A percentile compares a stretch with the other conserved stretches of the same genome.
phyloP scores from a whole-genome alignment of 495 filamentous ascomycete species.

The Talaromyces thailandensis region DNA sequence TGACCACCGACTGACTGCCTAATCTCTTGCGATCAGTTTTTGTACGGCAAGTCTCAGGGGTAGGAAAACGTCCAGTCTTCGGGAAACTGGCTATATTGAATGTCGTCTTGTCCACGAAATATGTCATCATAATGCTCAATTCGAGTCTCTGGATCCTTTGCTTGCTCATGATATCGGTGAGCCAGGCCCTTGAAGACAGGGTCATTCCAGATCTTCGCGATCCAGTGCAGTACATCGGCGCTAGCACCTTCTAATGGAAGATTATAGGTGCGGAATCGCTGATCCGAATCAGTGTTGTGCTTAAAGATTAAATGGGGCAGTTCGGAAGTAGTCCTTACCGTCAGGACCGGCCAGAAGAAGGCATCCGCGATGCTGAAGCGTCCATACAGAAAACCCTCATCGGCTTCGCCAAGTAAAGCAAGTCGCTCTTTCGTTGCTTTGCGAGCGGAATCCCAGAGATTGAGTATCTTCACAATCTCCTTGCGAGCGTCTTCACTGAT shows the following conservation, averaged over 20 bases:
- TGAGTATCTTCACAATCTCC: neutral
- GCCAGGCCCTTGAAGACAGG: slow-evolving; percentile 21
- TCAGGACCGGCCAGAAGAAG: slow-evolving; percentile 16
- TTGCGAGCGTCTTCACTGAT: too few relatives aligned
- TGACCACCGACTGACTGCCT: too few relatives aligned
- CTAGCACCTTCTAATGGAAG: too few relatives aligned
- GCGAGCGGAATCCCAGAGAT: slow-evolving; percentile 15
- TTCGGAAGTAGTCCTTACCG: too few relatives aligned
- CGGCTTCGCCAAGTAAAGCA: slow-evolving; percentile 12
- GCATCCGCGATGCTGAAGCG: slow-evolving; percentile 29
- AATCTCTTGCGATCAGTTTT: neutral
- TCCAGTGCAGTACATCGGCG: too few relatives aligned
- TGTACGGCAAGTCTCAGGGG: neutral
- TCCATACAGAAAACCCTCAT: slow-evolving; percentile 22
- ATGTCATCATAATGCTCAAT: slow-evolving; percentile 33
- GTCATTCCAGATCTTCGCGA: slow-evolving; percentile 34
- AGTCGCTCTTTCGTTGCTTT: slow-evolving; percentile 15
- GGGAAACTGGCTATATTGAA: slow-evolving; percentile 17
- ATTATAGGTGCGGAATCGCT: too few relatives aligned
- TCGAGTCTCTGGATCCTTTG: slow-evolving; percentile 23
- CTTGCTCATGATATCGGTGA: slow-evolving; percentile 29
- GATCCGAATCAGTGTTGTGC: too few relatives aligned
- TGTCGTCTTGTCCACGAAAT: slow-evolving; percentile 21
- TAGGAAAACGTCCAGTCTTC: neutral
- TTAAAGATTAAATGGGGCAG: too few relatives aligned